Evolutionary conservation across 2,329 filamentous ascomycete species (phyloP).

Genomic region (Emericellopsis atlantica): DNA sequence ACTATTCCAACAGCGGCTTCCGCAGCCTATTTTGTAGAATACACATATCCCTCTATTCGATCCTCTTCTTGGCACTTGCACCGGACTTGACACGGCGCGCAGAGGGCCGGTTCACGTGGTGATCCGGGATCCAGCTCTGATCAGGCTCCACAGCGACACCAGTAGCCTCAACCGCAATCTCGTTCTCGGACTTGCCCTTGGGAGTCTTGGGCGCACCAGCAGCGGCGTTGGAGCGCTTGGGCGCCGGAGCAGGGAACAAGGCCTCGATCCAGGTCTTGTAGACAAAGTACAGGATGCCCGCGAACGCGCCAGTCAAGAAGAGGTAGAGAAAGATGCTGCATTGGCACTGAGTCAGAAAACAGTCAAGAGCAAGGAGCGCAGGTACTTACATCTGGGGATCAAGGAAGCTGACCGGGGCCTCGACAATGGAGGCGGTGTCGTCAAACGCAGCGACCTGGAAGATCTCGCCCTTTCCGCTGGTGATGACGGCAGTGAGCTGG

Average conservation of each 20-base stretch:
- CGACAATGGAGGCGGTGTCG: constrained; percentile 73
- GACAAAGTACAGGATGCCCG: constrained; percentile 81
- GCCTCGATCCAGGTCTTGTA: constrained; percentile 97
- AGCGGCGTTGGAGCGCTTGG: constrained; percentile 27
- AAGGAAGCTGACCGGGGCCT: constrained; percentile 81
- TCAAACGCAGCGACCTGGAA: constrained; percentile 74
- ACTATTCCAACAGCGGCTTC: no score
- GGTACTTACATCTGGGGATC: constrained; percentile 85
- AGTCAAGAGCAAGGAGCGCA: neutral
- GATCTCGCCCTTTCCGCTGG: constrained; percentile 50
- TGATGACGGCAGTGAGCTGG: constrained; percentile 63
- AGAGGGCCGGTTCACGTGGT: constrained; percentile 78
- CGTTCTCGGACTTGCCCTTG: constrained; percentile 48
- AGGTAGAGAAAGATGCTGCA: constrained; percentile 91
- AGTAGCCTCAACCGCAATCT: constrained; percentile 49
- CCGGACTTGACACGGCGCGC: constrained; percentile 54
- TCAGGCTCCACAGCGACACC: constrained; percentile 59
- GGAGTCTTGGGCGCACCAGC: constrained; percentile 46
- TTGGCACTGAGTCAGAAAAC: constrained; percentile 21
- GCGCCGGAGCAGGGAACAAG: constrained; percentile 80
- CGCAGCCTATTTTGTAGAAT: neutral
- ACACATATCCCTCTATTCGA: neutral
- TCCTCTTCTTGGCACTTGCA: constrained; percentile 26
- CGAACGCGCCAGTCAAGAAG: constrained; percentile 69
- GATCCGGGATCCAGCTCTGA: constrained; percentile 84